A percentile compares a stretch with the other conserved stretches of the same genome.
Conservation (phyloP, 2,329 filamentous ascomycete genomes). For the Xylaria multiplex region DNA sequence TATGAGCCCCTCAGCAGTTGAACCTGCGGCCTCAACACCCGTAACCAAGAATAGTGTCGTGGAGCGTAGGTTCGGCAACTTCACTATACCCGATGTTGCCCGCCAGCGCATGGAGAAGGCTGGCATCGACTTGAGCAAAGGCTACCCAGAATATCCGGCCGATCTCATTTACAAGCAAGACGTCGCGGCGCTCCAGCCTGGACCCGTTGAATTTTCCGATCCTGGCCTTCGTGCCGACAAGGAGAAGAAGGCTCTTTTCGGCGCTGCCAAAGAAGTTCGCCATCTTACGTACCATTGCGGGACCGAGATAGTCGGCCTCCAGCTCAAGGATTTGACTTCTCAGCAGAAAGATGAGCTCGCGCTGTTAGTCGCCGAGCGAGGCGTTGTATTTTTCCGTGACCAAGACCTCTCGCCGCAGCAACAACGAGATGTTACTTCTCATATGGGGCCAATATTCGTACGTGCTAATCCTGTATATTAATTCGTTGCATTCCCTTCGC, state of each 20-base stretch:
- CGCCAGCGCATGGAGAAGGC: conserved; percentile 17
- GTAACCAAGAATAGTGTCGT: background rate
- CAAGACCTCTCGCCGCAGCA: conserved; percentile 22
- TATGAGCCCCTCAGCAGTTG: conserved; percentile 23
- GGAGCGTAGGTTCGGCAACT: conserved; percentile 20
- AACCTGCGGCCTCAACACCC: background rate
- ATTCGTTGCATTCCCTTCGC: too few relatives aligned
- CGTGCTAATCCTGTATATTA: background rate
- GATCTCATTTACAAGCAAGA: conserved; percentile 13
- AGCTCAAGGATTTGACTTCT: conserved; percentile 21
- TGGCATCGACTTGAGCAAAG: conserved; percentile 22
- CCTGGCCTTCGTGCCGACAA: conserved; percentile 2
- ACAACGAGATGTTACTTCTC: conserved; percentile 12
- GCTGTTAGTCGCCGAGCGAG: conserved; percentile 16
- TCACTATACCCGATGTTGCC: conserved; percentile 23
- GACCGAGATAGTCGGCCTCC: conserved; percentile 26
- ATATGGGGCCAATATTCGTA: conserved; percentile 20
- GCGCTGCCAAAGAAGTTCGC: conserved; percentile 22
- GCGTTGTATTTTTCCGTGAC: conserved; percentile 28
- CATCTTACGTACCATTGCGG: conserved; percentile 19
- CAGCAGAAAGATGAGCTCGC: conserved; percentile 20
- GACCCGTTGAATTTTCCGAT: conserved; percentile 6
- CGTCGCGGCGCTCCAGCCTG: conserved; percentile 7
- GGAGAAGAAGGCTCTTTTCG: conserved; percentile 26
- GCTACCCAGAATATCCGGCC: conserved; percentile 12